Conservation (phyloP, 1,139 yeast genomes). For the Zygosaccharomyces sapae region DNA sequence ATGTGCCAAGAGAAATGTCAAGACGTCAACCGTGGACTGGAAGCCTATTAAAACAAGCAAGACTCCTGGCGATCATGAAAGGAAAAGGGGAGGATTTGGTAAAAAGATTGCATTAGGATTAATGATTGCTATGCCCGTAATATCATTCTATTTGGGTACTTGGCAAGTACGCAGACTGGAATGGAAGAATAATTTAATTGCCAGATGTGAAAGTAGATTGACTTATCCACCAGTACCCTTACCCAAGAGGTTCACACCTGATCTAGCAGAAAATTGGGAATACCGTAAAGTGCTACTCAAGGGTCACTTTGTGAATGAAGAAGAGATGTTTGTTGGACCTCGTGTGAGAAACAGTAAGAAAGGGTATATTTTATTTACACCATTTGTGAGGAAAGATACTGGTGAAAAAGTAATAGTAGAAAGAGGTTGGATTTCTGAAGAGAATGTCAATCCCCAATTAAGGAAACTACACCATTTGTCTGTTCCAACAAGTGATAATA, state of each 20-base stretch:
- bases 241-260: conserved; percentile 52
- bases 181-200: conserved; percentile 84
- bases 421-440: conserved; percentile 89
- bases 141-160: conserved; percentile 80
- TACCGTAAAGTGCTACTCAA: conserved; percentile 70
- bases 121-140: conserved; percentile 79
- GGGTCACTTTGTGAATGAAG: conserved; percentile 77
- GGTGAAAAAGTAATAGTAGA: conserved; percentile 70
- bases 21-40: conserved; percentile 82
- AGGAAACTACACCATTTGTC: conserved; percentile 65
- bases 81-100: conserved; percentile 36
- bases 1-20: conserved; percentile 35
- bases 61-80: conserved; percentile 40
- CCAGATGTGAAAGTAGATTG: conserved; percentile 75
- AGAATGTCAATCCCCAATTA: conserved; percentile 58
- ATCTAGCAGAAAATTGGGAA: conserved; percentile 58
- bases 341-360: conserved; percentile 67
- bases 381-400: conserved; percentile 72
- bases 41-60: conserved; percentile 63
- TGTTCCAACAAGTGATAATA: conserved; percentile 63
- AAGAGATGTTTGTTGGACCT: conserved; percentile 93
- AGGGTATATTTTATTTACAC: conserved; percentile 80
- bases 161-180: conserved; percentile 86
- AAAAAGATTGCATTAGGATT: conserved; percentile 52
- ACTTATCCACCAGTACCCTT: conserved; percentile 68